These are phyloP conservation scores for Tuber melanosporum DNA, from an alignment of 495 filamentous ascomycete species.

Conservation along the genomic window DNA sequence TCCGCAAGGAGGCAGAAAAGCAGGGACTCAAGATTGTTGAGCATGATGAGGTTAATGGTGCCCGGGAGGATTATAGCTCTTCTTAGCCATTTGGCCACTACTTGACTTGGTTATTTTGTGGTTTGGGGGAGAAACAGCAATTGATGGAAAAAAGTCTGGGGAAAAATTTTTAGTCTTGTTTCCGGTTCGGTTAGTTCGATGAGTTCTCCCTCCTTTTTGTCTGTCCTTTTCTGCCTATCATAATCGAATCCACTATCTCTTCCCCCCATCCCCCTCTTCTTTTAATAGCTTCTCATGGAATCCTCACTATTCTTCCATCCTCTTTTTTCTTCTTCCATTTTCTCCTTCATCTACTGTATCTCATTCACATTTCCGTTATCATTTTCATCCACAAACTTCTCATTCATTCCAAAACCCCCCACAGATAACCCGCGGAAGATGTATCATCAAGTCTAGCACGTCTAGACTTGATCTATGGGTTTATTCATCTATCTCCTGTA, in stretches of 20 bases:
- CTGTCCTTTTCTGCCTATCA: neutral
- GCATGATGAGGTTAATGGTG: neutral
- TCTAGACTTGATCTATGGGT: neutral
- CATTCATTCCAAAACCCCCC: neutral
- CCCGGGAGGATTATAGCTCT: neutral
- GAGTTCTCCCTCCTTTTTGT: neutral
- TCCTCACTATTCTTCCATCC: neutral
- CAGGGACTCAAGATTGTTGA: conserved; percentile 27
- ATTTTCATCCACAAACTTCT: neutral
- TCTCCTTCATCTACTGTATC: neutral
- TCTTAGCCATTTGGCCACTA: neutral
- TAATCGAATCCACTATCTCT: neutral
- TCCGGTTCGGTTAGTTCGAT: neutral
- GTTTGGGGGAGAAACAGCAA: neutral
- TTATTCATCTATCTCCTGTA: neutral
- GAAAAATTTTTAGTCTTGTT: neutral
- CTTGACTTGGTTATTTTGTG: neutral
- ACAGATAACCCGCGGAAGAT: neutral
- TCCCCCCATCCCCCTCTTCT: neutral
- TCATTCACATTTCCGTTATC: neutral
- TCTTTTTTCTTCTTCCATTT: neutral
- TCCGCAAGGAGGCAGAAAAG: conserved; percentile 35
- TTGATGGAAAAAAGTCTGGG: neutral
- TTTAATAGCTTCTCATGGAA: neutral
- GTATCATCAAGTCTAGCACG: neutral